phyloP scores from a whole-genome alignment of 257 asterid genomes.

The Penstemon davidsonii region DNA sequence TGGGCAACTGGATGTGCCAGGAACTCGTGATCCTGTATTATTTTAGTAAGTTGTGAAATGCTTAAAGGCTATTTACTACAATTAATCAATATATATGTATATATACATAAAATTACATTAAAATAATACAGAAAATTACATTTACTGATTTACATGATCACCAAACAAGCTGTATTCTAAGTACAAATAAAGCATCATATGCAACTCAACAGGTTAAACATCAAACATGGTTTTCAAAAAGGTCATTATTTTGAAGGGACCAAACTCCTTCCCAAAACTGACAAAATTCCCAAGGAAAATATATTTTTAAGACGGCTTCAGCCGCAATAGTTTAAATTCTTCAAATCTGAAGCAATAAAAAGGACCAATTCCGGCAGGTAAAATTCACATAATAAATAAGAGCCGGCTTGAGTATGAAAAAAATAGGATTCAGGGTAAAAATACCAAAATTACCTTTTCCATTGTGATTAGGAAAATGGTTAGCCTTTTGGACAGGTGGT shows the following conservation, averaged over 20 bases:
- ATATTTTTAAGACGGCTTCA: slow-evolving; percentile 6
- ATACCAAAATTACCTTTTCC: slow-evolving; percentile 58
- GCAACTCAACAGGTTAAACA: slow-evolving; percentile 20
- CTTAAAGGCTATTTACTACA: slow-evolving; percentile 15
- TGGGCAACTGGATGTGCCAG: slow-evolving; percentile 59
- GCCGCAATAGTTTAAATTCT: slow-evolving; percentile 6
- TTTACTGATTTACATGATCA: not conserved
- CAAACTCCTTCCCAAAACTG: not conserved
- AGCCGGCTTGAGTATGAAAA: slow-evolving; percentile 24
- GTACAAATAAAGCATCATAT: slow-evolving; percentile 16
- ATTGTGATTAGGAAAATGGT: slow-evolving; percentile 35
- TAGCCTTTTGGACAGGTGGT: slow-evolving; percentile 38
- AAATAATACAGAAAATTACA: not conserved
- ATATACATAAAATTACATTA: not conserved
- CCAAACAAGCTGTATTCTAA: slow-evolving; percentile 13
- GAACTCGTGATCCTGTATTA: slow-evolving; percentile 50
- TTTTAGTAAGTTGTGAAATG: slow-evolving; percentile 27
- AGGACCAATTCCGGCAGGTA: slow-evolving; percentile 8
- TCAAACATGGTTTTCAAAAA: slow-evolving; percentile 8
- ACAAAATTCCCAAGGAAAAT: not conserved
- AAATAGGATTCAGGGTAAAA: slow-evolving; percentile 24
- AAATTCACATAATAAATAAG: slow-evolving; percentile 8
- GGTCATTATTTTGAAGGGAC: slow-evolving; percentile 12
- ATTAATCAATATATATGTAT: slow-evolving; percentile 1
- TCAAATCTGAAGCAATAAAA: not conserved